Base-by-base conservation (phyloP, 1,284 basidiomycete species). In the Heterobasidion irregulare region DNA sequence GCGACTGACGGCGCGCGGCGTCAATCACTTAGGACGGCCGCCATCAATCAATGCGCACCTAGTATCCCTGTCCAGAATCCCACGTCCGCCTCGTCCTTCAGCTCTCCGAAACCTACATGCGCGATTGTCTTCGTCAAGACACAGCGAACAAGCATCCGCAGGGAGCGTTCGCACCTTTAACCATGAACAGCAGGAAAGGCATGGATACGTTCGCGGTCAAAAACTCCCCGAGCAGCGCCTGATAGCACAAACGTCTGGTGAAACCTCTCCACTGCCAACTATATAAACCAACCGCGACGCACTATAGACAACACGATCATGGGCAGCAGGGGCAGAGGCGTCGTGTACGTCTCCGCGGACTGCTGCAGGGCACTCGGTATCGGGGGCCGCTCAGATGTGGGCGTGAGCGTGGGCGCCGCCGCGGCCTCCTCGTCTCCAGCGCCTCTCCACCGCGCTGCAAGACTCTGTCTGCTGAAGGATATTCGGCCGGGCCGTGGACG, bases 221-320 rank as follows among this genome's bases (percentile, higher is more conserved):
- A 66, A 97, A 94, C 70, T 98, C 94, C 48, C 92, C 93, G 15
- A 96, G 78, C 86, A 97, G 90, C 1, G 89, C 89, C 88, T 94
- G 62, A 47, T 26, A 47, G 47, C 51, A 48, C 61, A 43, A 9
- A 16, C 38, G n/a, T n/a, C 38, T n/a, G n/a, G 1, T 41, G 38
- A 41, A 41, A 1, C 6, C 6, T 41, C 38, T 10, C 38, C 10
- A 6, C 38, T 6, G 5, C 38, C 10, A 38, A 32, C 32, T 10
- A 47, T 5, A 9, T 5, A 36, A 16, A 46, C 38, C 8, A 13
- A n/a, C 50, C 41, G 26, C 46, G 38, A 34, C 44, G 68, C 67
- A 94, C 92, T 58, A 96, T 94, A 53, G 92, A 95, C 47, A 98
- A 72, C 2, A 97, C 94, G 60, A 88, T 75, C 86, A 97, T 94